Base-by-base conservation (phyloP, 495 filamentous ascomycete species). In the Schizothecium vesticola region DNA sequence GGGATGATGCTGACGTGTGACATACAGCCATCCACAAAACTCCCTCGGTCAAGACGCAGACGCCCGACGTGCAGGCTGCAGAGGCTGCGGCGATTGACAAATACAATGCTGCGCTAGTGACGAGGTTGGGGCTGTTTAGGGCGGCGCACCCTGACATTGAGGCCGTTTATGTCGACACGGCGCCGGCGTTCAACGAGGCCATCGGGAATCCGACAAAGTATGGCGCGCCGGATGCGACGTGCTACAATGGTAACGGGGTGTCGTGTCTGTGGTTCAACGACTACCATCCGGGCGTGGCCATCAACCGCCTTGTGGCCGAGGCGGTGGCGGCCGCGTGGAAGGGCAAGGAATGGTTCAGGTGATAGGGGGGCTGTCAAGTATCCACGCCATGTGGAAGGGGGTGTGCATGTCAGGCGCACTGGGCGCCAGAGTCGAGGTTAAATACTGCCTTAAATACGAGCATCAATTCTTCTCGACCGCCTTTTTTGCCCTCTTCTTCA, bases 1-100 rank as follows among this genome's bases (percentile, higher is more conserved):
- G 23, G 0, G 11, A 10, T 36, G 22, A 64, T 16, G 25, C 29
- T 65, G 16, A 67, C 59, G 61, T 13, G 23, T 26, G 16, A 63
- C 21, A 21, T 21, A 56, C 33, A 76, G 78, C 92, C 3, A 82
- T 90, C n/a, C 81, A 92, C 51, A 86, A 88, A 12, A 86, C 84
- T 24, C 90, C 90, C 1, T 70, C 84, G 9, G 86, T 86, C 59
- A 65, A 79, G 0, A 71, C 60, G 1, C 71, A 80, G 61, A 72
- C 78, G 0, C 43, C 72, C 43, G 67, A 61, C 4, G 12, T 65
- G 7, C 67, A 66, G 22, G 55, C 69, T 11, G 59, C 66, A 24
- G 79, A 84, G 68, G 74, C 72, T 6, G 74, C 64, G 1, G 73
- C 77, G 2, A 82, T 84, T 60, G 74, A 59, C 8, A 73, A 78